Conservation (phyloP, 2,329 filamentous ascomycete genomes). For the Fusarium piperis region DNA sequence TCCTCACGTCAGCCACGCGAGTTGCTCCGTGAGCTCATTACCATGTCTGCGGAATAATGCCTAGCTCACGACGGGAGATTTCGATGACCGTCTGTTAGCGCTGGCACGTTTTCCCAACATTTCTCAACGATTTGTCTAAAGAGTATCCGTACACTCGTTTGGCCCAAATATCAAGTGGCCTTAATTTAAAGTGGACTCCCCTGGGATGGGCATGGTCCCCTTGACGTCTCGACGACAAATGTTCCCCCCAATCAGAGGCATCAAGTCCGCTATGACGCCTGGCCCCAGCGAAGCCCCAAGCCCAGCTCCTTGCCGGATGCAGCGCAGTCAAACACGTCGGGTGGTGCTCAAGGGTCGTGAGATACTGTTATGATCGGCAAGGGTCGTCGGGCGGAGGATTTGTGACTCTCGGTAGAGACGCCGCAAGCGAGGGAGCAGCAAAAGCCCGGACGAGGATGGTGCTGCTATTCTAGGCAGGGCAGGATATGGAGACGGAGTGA, state of each 20-base stretch:
- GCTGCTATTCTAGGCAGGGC: background rate
- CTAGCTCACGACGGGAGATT: slow-evolving; percentile 4
- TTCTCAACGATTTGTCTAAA: background rate
- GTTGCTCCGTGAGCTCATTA: background rate
- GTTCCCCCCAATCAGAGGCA: slow-evolving; percentile 33
- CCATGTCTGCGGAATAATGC: background rate
- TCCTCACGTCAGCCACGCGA: background rate
- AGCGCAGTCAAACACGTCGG: slow-evolving; percentile 28
- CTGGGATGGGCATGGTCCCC: slow-evolving; percentile 22
- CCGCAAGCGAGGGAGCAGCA: slow-evolving; percentile 6
- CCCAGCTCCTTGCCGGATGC: slow-evolving; percentile 32
- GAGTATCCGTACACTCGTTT: background rate
- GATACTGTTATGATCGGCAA: slow-evolving; percentile 15
- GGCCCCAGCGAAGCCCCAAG: slow-evolving; percentile 7
- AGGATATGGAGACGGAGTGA: background rate
- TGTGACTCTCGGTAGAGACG: slow-evolving; percentile 13
- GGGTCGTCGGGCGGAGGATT: slow-evolving; percentile 22
- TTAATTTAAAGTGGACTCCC: slow-evolving; percentile 31
- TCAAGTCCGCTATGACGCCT: slow-evolving; percentile 11
- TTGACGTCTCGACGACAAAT: slow-evolving; percentile 11
- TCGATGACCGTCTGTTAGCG: slow-evolving; percentile 22
- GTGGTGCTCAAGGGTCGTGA: slow-evolving; percentile 9
- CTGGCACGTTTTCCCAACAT: slow-evolving; percentile 4
- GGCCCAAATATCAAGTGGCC: slow-evolving; percentile 16
- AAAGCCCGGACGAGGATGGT: background rate